Percentiles rank a stretch among this genome's conserved stretches.
phyloP scores from a whole-genome alignment of 139 green algal species.

The Tetradesmus lagerheimii region DNA sequence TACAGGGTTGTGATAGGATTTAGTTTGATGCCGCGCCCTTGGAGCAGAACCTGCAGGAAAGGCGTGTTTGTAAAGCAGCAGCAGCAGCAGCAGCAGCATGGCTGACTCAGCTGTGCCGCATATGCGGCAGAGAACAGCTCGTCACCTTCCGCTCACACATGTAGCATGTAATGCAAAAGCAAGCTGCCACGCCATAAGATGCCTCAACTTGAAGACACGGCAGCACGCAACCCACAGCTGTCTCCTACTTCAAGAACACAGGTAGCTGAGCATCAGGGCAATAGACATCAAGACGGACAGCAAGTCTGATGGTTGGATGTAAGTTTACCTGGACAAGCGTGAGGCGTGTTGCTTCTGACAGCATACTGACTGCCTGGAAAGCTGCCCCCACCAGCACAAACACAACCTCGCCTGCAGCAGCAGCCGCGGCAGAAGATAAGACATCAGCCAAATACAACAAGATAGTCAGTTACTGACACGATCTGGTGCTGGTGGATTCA shows the following conservation, averaged over 20 bases:
- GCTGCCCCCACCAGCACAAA: conserved; percentile 73
- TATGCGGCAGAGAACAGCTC: background rate
- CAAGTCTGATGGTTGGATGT: background rate
- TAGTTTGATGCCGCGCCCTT: conserved; percentile 82
- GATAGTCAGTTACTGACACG: too few relatives aligned
- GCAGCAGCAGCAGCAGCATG: background rate
- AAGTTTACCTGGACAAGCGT: conserved; percentile 62
- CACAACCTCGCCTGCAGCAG: conserved; percentile 65
- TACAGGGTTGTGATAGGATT: conserved; percentile 94
- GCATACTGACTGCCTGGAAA: conserved; percentile 61
- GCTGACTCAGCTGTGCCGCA: too few relatives aligned
- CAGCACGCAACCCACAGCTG: too few relatives aligned
- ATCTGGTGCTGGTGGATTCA: too few relatives aligned
- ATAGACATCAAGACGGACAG: too few relatives aligned
- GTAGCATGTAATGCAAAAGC: too few relatives aligned
- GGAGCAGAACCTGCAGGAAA: conserved; percentile 73
- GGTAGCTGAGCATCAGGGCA: too few relatives aligned
- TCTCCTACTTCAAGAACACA: too few relatives aligned
- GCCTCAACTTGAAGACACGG: too few relatives aligned
- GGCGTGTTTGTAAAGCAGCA: background rate
- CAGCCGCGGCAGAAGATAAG: background rate
- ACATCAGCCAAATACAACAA: too few relatives aligned
- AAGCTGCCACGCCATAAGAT: too few relatives aligned
- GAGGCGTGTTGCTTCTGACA: conserved; percentile 30
- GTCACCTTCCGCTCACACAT: background rate